These are phyloP conservation scores for Paramecium bursaria DNA, from an alignment of 73 alveolate species.

Conservation along the genomic window DNA sequence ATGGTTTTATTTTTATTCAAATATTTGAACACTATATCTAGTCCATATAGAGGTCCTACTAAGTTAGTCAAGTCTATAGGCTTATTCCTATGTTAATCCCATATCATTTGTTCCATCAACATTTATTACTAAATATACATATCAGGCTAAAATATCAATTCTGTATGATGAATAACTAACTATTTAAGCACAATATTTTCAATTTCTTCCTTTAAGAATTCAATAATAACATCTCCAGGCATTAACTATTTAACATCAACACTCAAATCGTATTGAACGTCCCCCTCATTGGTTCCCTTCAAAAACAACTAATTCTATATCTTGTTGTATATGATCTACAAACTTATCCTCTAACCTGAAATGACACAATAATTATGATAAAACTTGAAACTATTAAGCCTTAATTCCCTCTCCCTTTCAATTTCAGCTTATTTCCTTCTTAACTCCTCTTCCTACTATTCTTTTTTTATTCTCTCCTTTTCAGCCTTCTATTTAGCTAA, in stretches of 20 bases:
- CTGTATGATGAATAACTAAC: neutral
- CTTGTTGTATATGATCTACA: neutral
- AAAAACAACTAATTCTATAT: neutral
- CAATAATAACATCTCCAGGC: conserved; percentile 12
- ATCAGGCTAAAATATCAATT: conserved; percentile 1
- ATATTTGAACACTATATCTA: neutral
- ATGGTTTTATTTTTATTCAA: conserved; percentile 34
- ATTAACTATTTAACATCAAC: neutral
- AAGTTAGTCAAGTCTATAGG: neutral
- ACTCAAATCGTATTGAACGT: neutral
- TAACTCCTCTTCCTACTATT: neutral
- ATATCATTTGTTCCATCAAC: neutral
- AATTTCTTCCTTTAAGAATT: neutral
- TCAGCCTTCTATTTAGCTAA: conserved; percentile 1
- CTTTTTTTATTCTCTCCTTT: conserved; percentile 6
- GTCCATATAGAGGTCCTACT: neutral
- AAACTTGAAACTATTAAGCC: neutral
- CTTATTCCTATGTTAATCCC: neutral
- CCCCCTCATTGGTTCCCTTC: neutral
- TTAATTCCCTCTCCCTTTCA: neutral
- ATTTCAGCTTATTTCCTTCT: neutral
- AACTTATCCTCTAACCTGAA: neutral
- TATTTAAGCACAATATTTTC: conserved; percentile 11
- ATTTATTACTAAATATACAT: neutral
- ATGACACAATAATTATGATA: conserved; percentile 32